Evolutionary conservation across 176 grass and related monocot species (phyloP), one percentile per base, ranked within the genome.

Genomic region (barley (Hordeum vulgare)): DNA sequence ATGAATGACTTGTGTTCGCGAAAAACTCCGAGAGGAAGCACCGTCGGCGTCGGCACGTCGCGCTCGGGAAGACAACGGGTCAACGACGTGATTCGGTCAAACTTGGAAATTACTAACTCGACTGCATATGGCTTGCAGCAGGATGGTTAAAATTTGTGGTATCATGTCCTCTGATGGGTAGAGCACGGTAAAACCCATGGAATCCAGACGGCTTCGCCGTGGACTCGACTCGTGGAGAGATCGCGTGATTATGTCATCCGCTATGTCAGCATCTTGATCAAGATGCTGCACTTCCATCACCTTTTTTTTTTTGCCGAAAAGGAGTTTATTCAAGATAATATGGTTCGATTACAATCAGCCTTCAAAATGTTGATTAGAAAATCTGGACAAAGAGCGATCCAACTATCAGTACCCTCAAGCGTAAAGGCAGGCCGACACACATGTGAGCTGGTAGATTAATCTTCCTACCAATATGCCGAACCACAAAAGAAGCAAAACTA

Each of bases 21-120:
- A 66, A 14, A 14, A 56, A 53, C 33, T 65, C n/a, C 12, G 40
- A 3, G 81, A 67, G 14, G 42, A 9, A 15, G 59, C 28, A 7
- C 42, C 60, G 26, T 29, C 60, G 26, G 26, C 24, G 60, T 18
- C 25, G 8, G 7, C 26, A 27, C 58, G 37, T 28, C 58, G 11
- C 37, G 18, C 53, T 56, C 53, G 3, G 18, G 7, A 69, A 68
- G 42, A 25, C 47, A 10, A 86, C 20, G 85, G 10, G 78, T 49
- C n/a, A 60, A 75, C 26, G 71, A 20, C 85, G 72, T 87, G 85
- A 9, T 63, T 62, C 72, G 12, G 28, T 70, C 49, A 12, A 34
- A 69, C 60, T 42, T 49, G 59, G 31, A 81, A 56, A 11, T 31
- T n/a, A 28, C 20, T 34, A 41, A 12, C 27, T 2, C 47, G 47